Evolutionary conservation across 2,329 filamentous ascomycete genomes (phyloP), one percentile per base, ranked within the genome.

Genomic region (Drechslerella dactyloides): DNA sequence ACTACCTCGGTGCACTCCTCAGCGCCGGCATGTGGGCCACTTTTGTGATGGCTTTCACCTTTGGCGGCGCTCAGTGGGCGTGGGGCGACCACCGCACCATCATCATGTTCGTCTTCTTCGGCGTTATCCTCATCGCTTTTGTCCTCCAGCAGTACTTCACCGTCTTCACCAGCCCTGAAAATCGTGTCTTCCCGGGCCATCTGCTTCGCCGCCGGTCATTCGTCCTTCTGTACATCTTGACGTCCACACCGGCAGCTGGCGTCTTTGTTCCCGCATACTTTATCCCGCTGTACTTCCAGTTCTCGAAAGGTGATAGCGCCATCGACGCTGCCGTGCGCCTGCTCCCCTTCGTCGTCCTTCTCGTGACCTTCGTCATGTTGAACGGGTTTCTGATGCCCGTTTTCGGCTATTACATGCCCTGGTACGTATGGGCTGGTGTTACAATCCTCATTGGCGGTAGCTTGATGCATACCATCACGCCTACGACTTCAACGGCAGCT

Each of bases 251-350:
- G 0, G 79, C 78, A 5, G 78, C 80, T 1, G 77, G 77, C 7
- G 74, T 80, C 44, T 81, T 81, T 56, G 78, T 82, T 46, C 78
- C 79, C 0, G 78, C 83, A 5, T 86, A 85, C 77, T 86, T 83
- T 77, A 81, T 83, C 6, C 84, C 85, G 0, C 77, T 86, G 0
- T 85, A 81, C 77, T 85, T 85, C 76, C 82, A 84, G 65, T 86
- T 85, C 75, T 80, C 80, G 0, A 79, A 78, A 1, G 81, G 81
- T 3, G 82, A 83, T 46, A 77, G 74, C 0, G 78, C 81, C 0
- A 74, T 83, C 1, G 68, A 80, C 13, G 79, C 82, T 8, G 81
- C 79, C 0, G 79, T 81, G 0, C 78, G 79, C 8, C 76, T 83
- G 0, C 75, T 83, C 1, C 83, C 82, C 0, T 78, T 82, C 27